Percentiles rank a stretch among this genome's conserved stretches.
Evolutionary conservation across 2,329 filamentous ascomycete species (phyloP).

Genomic region (Botrytis medusae): DNA sequence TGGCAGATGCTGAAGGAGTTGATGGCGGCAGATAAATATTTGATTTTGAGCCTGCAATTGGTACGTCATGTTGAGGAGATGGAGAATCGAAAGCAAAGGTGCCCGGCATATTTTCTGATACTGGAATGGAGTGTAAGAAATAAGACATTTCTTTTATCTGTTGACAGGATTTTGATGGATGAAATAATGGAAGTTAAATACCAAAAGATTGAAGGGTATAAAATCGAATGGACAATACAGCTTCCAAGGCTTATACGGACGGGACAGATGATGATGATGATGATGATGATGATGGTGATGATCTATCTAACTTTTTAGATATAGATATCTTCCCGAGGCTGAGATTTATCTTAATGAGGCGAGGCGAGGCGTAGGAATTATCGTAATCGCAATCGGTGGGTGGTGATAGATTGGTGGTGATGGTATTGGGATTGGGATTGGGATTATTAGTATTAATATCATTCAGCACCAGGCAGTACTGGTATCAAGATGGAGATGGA

Average conservation of each 20-base stretch:
- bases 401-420: background rate
- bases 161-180: background rate
- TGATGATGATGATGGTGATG: background rate
- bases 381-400: background rate
- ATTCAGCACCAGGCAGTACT: background rate
- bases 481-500: too few species aligned
- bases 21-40: conserved; percentile 47
- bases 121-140: conserved; percentile 22
- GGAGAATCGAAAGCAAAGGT: conserved; percentile 31
- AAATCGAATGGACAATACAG: background rate
- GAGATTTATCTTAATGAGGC: background rate
- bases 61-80: conserved; percentile 25
- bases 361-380: background rate
- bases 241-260: background rate
- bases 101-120: conserved; percentile 30
- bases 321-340: background rate
- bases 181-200: background rate
- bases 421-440: background rate
- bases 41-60: conserved; percentile 39
- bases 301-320: background rate
- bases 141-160: conserved; percentile 28
- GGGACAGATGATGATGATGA: background rate
- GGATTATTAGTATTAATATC: background rate
- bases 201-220: background rate
- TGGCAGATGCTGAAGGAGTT: conserved; percentile 42